Evolutionary conservation across 148 eudicot genomes (phyloP).

Genomic region (Vaccinium corymbosum): DNA sequence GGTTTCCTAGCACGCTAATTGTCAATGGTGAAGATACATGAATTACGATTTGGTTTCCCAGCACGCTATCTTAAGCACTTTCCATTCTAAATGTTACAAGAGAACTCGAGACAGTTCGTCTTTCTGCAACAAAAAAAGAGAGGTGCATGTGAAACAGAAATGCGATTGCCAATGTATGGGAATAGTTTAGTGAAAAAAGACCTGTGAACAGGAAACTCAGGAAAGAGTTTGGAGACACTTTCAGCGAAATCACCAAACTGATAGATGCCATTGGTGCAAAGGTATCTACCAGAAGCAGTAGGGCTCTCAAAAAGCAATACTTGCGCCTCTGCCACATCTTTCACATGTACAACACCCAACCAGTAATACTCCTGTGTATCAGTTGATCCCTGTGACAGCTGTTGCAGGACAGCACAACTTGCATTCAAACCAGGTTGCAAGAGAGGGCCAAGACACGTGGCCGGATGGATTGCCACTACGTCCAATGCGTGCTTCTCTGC

Average conservation of each 20-base stretch:
- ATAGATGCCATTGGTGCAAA: conserved; percentile 85
- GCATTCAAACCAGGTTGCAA: conserved; percentile 80
- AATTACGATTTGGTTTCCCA: no score
- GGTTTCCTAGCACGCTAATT: not conserved
- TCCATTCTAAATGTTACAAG: not conserved
- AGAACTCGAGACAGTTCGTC: not conserved
- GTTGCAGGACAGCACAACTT: conserved; percentile 74
- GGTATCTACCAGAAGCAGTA: conserved; percentile 76
- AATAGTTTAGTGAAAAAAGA: conserved; percentile 10
- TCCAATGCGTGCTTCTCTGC: conserved; percentile 57
- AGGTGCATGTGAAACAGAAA: not conserved
- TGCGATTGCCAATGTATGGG: not conserved
- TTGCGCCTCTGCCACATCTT: conserved; percentile 83
- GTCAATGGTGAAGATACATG: not conserved
- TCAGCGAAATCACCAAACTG: conserved; percentile 81
- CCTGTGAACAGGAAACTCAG: conserved; percentile 82
- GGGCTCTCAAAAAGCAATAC: conserved; percentile 63
- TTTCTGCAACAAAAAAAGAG: not conserved
- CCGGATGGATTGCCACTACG: conserved; percentile 71
- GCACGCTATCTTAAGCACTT: not conserved
- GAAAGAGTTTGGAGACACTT: conserved; percentile 58
- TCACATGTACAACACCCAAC: conserved; percentile 90
- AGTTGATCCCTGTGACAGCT: conserved; percentile 73
- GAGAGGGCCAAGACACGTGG: conserved; percentile 76
- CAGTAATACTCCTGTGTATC: conserved; percentile 85